These are phyloP conservation scores for Polygonum maritimum DNA, from an alignment of 148 eudicot genomes.

Conservation along the genomic window DNA sequence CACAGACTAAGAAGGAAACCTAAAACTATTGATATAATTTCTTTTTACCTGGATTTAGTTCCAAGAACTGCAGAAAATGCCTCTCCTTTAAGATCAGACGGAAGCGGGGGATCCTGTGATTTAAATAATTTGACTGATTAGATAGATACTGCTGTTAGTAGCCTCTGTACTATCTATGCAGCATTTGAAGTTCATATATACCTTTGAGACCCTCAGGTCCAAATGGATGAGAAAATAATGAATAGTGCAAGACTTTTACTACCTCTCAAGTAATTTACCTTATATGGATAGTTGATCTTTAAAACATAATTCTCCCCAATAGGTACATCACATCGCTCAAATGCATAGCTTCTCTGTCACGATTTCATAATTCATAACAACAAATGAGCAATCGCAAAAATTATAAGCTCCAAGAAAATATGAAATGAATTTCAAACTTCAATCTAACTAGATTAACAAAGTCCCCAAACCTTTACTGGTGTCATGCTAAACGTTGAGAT, in stretches of 20 bases:
- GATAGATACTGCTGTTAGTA: neutral
- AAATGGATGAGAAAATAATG: neutral
- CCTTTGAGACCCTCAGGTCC: neutral
- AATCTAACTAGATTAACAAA: neutral
- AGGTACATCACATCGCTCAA: no score
- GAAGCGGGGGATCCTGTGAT: conserved; percentile 69
- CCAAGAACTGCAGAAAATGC: conserved; percentile 75
- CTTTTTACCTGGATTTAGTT: conserved; percentile 67
- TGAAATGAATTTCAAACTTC: neutral
- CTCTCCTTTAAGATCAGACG: conserved; percentile 75
- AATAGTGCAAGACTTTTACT: neutral
- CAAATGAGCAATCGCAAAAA: neutral
- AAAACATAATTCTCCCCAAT: conserved; percentile 29
- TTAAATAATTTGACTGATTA: neutral
- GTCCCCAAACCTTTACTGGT: conserved; percentile 76
- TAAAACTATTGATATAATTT: neutral
- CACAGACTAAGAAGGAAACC: neutral
- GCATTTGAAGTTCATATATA: neutral
- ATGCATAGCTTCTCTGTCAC: neutral
- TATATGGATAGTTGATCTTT: conserved; percentile 76
- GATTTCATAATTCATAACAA: neutral
- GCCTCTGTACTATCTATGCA: neutral
- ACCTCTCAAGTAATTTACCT: conserved; percentile 30
- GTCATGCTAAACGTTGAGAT: conserved; percentile 77
- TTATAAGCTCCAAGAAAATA: neutral